A percentile compares a stretch with the other conserved stretches of the same genome.
phyloP scores from a whole-genome alignment of 164 flowering plant genomes.

The Euptelea pleiosperma region DNA sequence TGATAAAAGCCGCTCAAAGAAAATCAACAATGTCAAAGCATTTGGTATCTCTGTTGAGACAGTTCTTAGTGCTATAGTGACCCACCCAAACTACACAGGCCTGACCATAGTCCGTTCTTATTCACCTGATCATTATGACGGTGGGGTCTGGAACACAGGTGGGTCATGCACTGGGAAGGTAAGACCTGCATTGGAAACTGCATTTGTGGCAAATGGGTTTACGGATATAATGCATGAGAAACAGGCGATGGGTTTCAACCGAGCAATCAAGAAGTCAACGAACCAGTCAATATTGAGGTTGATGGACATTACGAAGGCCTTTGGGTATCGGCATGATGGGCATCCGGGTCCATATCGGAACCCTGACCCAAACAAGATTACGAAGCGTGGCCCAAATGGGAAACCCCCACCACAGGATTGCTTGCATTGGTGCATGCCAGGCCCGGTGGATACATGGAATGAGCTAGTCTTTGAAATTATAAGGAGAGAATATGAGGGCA shows the following conservation, averaged over 20 bases:
- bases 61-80: slow-evolving; percentile 52
- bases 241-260: slow-evolving; percentile 68
- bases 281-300: slow-evolving; percentile 55
- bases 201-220: slow-evolving; percentile 64
- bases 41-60: slow-evolving; percentile 85
- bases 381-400: slow-evolving; percentile 81
- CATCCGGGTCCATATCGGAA: slow-evolving; percentile 94
- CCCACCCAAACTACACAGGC: slow-evolving; percentile 75
- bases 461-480: slow-evolving; percentile 79
- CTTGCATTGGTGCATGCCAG: slow-evolving; percentile 99
- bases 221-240: slow-evolving; percentile 78
- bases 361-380: slow-evolving; percentile 81
- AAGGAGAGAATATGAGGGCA: slow-evolving; percentile 52
- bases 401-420: slow-evolving; percentile 97
- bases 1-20: slow-evolving; percentile 49
- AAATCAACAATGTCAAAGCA: slow-evolving; percentile 68
- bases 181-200: slow-evolving; percentile 44
- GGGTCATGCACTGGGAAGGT: slow-evolving; percentile 94
- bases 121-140: slow-evolving; percentile 95
- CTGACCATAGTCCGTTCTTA: slow-evolving; percentile 75
- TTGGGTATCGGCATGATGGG: slow-evolving; percentile 79
- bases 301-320: slow-evolving; percentile 82
- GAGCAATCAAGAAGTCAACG: slow-evolving; percentile 46
- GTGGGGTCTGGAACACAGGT: slow-evolving; percentile 97
- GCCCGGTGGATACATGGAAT: slow-evolving; percentile 97